These are phyloP conservation scores for Sporobolus alterniflorus DNA, from an alignment of 202 grass and related monocot species.

Conservation along the genomic window DNA sequence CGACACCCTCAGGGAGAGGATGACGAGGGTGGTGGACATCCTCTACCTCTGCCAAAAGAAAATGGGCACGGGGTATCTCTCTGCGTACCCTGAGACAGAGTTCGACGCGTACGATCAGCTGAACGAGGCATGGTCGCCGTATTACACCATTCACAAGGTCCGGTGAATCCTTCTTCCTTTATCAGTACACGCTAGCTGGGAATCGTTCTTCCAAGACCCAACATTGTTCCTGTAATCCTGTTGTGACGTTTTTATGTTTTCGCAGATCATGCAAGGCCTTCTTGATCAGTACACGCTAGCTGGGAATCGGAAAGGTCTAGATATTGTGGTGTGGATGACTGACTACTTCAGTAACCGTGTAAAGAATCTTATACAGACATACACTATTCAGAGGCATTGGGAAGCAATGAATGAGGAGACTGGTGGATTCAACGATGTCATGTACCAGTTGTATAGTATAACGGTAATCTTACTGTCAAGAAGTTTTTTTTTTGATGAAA, in stretches of 20 bases:
- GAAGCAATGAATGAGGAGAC: slow-evolving; percentile 68
- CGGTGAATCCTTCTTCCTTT: neutral
- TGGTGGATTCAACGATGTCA: slow-evolving; percentile 66
- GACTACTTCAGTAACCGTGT: slow-evolving; percentile 73
- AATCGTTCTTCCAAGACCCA: neutral
- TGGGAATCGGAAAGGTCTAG: slow-evolving; percentile 48
- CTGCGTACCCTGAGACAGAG: slow-evolving; percentile 47
- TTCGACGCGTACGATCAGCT: slow-evolving; percentile 65
- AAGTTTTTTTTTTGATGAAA: too few species aligned
- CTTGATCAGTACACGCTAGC: slow-evolving; percentile 65
- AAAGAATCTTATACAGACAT: slow-evolving; percentile 59
- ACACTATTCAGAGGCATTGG: slow-evolving; percentile 75
- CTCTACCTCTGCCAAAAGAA: slow-evolving; percentile 68
- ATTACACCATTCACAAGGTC: slow-evolving; percentile 77
- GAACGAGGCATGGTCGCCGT: slow-evolving; percentile 57
- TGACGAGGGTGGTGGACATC: slow-evolving; percentile 58
- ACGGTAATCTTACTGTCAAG: slow-evolving; percentile 48
- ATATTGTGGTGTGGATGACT: slow-evolving; percentile 63
- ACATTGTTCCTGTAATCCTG: neutral
- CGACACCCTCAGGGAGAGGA: slow-evolving; percentile 42
- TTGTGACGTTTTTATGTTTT: neutral
- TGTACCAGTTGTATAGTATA: slow-evolving; percentile 65
- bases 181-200: too few species aligned
- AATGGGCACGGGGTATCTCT: slow-evolving; percentile 60
- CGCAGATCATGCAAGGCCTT: slow-evolving; percentile 78